phyloP scores from a whole-genome alignment of 495 filamentous ascomycete genomes.

The Trichoderma gamsii region DNA sequence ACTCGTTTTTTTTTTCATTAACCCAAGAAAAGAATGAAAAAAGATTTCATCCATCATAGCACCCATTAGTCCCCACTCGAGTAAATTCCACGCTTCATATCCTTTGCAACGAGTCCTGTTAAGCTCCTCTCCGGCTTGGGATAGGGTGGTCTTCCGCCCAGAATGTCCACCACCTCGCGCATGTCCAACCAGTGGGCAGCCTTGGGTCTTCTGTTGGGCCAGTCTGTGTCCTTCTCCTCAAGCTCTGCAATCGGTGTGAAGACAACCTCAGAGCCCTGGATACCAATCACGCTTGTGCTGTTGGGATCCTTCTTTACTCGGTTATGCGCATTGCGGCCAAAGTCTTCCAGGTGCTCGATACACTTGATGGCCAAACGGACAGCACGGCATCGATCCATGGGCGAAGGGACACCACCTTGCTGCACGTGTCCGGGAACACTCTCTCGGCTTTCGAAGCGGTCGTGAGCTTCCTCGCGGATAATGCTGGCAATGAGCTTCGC shows the following conservation, averaged over 20 bases:
- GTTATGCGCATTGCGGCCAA: slow-evolving; percentile 57
- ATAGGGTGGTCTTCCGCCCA: slow-evolving; percentile 64
- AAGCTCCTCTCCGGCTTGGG: slow-evolving; percentile 37
- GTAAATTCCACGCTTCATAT: slow-evolving; percentile 45
- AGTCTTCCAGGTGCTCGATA: slow-evolving; percentile 81
- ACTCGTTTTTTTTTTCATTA: background rate
- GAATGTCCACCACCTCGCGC: slow-evolving; percentile 74
- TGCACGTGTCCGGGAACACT: slow-evolving; percentile 93
- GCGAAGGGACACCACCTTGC: slow-evolving; percentile 86
- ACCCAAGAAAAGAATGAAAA: background rate
- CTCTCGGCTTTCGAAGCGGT: slow-evolving; percentile 87
- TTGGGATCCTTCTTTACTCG: slow-evolving; percentile 63
- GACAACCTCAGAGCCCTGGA: slow-evolving; percentile 81
- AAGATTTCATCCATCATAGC: background rate
- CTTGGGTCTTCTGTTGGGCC: slow-evolving; percentile 80
- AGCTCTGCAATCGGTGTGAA: slow-evolving; percentile 71
- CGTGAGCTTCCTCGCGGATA: slow-evolving; percentile 87
- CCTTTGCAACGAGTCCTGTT: slow-evolving; percentile 45
- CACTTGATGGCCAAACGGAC: slow-evolving; percentile 87
- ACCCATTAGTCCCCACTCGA: background rate
- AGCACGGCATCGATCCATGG: slow-evolving; percentile 93
- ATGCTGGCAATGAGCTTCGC: slow-evolving; percentile 92
- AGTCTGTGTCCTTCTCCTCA: slow-evolving; percentile 86
- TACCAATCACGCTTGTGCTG: slow-evolving; percentile 78
- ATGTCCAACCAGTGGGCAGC: slow-evolving; percentile 78